Conservation (phyloP, 2,329 filamentous ascomycete species). For the Pseudogymnoascus sp. region DNA sequence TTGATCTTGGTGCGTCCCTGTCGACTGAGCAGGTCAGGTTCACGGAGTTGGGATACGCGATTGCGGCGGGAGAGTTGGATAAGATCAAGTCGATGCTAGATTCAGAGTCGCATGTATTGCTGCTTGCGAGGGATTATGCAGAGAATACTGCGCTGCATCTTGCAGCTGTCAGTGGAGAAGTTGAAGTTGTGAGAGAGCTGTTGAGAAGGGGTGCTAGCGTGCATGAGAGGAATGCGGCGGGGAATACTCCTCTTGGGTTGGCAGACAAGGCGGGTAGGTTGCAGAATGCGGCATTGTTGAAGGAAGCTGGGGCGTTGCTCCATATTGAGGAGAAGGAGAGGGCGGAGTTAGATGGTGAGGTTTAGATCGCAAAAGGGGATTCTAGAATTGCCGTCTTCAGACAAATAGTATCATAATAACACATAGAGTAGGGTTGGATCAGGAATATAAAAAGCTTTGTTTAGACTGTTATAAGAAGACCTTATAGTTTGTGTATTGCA, state of each 20-base stretch:
- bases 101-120: constrained; percentile 25
- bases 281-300: constrained; percentile 48
- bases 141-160: constrained; percentile 36
- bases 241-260: constrained; percentile 61
- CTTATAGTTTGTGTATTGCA: background rate
- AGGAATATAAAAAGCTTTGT: constrained; percentile 5
- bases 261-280: constrained; percentile 52
- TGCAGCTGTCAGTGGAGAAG: constrained; percentile 38
- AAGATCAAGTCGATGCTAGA: constrained; percentile 28
- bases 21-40: constrained; percentile 52
- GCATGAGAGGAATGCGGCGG: constrained; percentile 57
- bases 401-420: constrained; percentile 1
- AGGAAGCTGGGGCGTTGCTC: constrained; percentile 54
- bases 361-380: background rate
- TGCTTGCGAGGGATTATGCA: constrained; percentile 34
- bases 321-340: constrained; percentile 44
- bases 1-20: constrained; percentile 32
- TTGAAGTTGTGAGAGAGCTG: constrained; percentile 52
- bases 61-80: constrained; percentile 52
- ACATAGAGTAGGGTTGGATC: background rate
- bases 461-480: background rate
- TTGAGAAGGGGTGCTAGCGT: constrained; percentile 59
- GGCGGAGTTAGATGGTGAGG: background rate
- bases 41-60: constrained; percentile 56
- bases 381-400: constrained; percentile 3